phyloP scores from a whole-genome alignment of 495 filamentous ascomycete species.

The Penicillium subrubescens region DNA sequence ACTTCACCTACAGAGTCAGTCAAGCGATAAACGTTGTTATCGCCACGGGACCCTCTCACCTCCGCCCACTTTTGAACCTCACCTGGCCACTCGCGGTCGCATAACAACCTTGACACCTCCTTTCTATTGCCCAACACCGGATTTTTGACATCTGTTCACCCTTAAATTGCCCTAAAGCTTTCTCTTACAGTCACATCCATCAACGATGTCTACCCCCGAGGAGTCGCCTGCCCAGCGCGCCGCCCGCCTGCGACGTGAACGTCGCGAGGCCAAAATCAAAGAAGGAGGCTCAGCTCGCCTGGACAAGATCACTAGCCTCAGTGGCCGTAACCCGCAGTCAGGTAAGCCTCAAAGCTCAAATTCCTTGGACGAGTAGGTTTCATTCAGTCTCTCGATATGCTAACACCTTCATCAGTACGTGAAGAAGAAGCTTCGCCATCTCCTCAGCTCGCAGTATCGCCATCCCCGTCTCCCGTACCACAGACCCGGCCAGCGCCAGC shows the following conservation, averaged over 20 bases:
- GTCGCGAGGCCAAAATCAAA: slow-evolving; percentile 86
- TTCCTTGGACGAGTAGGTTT: too few species aligned
- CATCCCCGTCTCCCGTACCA: slow-evolving; percentile 36
- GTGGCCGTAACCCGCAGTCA: slow-evolving; percentile 60
- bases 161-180: neutral
- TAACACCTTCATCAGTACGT: slow-evolving; percentile 26
- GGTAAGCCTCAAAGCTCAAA: too few species aligned
- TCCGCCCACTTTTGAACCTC: slow-evolving; percentile 7
- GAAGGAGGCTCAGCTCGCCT: slow-evolving; percentile 78
- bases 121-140: neutral
- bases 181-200: neutral
- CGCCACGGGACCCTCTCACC: slow-evolving; percentile 18
- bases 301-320: slow-evolving; percentile 80
- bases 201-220: slow-evolving; percentile 42
- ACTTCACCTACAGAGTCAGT: neutral
- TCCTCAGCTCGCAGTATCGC: slow-evolving; percentile 28
- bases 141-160: neutral
- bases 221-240: slow-evolving; percentile 66
- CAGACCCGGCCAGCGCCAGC: slow-evolving; percentile 21
- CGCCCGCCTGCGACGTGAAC: slow-evolving; percentile 83
- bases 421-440: slow-evolving; percentile 35
- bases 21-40: slow-evolving; percentile 3
- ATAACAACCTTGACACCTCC: neutral
- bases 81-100: neutral
- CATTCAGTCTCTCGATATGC: too few species aligned